Evolutionary conservation across 257 asterid species (phyloP).

Genomic region (Solanum acaule): DNA sequence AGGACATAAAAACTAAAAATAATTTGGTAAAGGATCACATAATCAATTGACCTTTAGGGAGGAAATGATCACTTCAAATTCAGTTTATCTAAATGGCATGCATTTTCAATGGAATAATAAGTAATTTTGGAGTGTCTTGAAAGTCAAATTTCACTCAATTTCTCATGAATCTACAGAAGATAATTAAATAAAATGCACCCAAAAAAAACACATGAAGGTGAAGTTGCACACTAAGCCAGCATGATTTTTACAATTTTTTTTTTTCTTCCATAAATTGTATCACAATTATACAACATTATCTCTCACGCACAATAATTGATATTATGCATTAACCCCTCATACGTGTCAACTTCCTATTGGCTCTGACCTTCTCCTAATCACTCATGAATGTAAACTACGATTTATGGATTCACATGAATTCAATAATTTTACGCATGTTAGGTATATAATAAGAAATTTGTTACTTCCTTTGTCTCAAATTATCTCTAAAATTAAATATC

Average conservation of each 20-base stretch:
- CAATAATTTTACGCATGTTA: neutral
- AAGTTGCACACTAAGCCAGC: neutral
- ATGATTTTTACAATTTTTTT: neutral
- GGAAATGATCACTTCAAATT: neutral
- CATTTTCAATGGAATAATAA: neutral
- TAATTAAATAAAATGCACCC: neutral
- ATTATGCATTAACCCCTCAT: neutral
- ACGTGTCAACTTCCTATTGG: neutral
- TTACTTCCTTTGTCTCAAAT: neutral
- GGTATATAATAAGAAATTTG: neutral
- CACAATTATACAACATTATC: neutral
- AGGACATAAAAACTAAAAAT: neutral
- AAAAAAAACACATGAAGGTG: neutral
- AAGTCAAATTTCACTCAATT: neutral
- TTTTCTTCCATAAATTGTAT: neutral
- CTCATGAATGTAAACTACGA: neutral
- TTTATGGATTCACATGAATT: neutral
- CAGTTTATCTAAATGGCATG: neutral
- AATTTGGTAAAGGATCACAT: neutral
- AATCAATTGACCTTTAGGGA: neutral
- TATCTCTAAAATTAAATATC: too few species aligned
- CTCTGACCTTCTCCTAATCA: neutral
- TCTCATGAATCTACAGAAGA: neutral
- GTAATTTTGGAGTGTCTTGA: neutral
- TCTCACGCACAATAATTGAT: neutral